These are phyloP conservation scores for Rhynchospora pubera DNA, from an alignment of 176 grass and related monocot species.

Conservation along the genomic window DNA sequence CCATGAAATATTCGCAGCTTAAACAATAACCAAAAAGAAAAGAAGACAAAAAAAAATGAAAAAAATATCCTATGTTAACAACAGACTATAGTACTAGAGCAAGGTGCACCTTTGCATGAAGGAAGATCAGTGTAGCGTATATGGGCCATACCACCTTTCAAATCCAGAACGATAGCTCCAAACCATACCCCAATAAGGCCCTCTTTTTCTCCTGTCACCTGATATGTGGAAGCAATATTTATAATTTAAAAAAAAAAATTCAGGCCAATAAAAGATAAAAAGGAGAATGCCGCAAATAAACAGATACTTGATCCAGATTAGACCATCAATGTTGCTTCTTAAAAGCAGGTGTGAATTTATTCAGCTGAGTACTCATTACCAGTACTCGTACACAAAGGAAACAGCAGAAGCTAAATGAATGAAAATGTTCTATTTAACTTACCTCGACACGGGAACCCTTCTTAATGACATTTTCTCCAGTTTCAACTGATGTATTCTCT, in stretches of 20 bases:
- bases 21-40: background rate
- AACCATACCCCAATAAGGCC: slow-evolving; percentile 34
- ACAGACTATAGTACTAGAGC: background rate
- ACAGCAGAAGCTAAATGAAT: background rate
- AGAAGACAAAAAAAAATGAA: background rate
- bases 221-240: slow-evolving; percentile 1
- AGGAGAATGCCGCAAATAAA: background rate
- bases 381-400: background rate
- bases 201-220: slow-evolving; percentile 27
- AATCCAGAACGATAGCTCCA: slow-evolving; percentile 32
- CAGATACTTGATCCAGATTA: background rate
- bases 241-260: background rate
- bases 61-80: background rate
- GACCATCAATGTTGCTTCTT: background rate
- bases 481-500: slow-evolving; percentile 3
- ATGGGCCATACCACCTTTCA: slow-evolving; percentile 36
- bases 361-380: background rate
- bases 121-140: slow-evolving; percentile 31
- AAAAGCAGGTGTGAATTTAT: background rate
- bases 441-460: slow-evolving; percentile 43
- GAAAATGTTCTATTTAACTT: background rate
- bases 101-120: slow-evolving; percentile 33
- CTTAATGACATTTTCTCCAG: slow-evolving; percentile 18
- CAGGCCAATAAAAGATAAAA: background rate
- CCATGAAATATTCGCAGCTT: background rate